These are phyloP conservation scores for Cnidoscolus chayamansa DNA, from an alignment of 441 rosid species.

Conservation along the genomic window DNA sequence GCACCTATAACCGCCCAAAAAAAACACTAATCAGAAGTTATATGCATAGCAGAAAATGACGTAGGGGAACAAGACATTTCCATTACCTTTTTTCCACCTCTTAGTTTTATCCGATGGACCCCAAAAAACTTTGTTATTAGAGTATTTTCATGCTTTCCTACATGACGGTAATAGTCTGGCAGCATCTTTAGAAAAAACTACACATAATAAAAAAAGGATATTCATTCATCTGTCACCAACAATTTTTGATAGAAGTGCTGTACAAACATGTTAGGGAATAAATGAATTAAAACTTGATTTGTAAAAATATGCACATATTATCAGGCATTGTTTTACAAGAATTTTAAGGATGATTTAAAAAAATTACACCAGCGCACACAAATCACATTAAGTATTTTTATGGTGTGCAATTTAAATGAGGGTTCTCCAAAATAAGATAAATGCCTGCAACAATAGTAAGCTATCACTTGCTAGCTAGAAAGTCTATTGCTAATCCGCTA, in stretches of 20 bases:
- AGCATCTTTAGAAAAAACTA: conserved; percentile 88
- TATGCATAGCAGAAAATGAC: conserved; percentile 16
- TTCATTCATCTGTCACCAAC: neutral
- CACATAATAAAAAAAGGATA: conserved; percentile 19
- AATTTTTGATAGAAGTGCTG: neutral
- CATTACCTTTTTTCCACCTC: conserved; percentile 77
- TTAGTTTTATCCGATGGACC: conserved; percentile 72
- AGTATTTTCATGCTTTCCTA: conserved; percentile 73
- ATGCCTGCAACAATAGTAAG: conserved; percentile 8
- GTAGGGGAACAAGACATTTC: conserved; percentile 3
- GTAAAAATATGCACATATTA: neutral
- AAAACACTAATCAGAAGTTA: conserved; percentile 11
- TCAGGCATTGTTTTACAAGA: neutral
- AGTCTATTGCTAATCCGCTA: neutral
- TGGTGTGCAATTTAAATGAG: neutral
- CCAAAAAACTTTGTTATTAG: conserved; percentile 94
- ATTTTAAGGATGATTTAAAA: neutral
- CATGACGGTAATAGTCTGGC: conserved; percentile 71
- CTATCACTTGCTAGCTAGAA: neutral
- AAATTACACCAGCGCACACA: neutral
- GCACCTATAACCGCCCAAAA: conserved; percentile 49
- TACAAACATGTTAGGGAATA: neutral
- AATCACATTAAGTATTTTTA: neutral
- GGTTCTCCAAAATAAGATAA: neutral
- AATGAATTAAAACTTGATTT: neutral